A percentile compares a stretch with the other conserved stretches of the same genome.
Evolutionary conservation across 2,329 filamentous ascomycete species (phyloP).

Genomic region (Rutstroemia sp.): DNA sequence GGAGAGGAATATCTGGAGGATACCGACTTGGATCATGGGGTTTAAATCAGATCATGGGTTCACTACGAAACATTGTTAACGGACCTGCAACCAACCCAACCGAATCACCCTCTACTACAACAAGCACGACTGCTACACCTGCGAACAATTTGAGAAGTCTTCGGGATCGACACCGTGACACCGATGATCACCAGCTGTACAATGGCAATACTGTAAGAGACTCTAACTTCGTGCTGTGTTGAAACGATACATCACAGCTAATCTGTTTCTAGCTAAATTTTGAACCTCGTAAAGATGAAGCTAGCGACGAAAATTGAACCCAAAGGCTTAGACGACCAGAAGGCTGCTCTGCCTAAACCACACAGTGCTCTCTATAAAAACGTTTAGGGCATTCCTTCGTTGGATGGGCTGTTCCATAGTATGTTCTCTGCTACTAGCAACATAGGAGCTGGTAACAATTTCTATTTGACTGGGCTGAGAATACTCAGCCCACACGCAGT

Average conservation of each 20-base stretch:
- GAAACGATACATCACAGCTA: neutral
- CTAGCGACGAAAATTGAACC: conserved; percentile 16
- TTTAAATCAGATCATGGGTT: conserved; percentile 34
- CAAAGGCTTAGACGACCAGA: neutral
- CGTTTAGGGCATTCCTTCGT: neutral
- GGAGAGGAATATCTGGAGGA: conserved; percentile 33
- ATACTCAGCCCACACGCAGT: no score
- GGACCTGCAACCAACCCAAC: conserved; percentile 12
- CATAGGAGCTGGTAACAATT: no score
- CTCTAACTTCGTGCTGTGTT: neutral
- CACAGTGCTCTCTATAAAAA: neutral
- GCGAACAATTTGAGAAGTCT: conserved; percentile 42
- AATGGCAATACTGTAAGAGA: conserved; percentile 76
- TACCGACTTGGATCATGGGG: conserved; percentile 34
- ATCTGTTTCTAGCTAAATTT: conserved; percentile 22
- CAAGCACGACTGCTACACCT: conserved; percentile 23
- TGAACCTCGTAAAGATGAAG: conserved; percentile 25
- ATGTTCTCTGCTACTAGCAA: no score
- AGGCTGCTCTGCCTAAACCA: no score
- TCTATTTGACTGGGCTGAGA: no score
- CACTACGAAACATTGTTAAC: conserved; percentile 34
- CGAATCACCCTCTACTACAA: neutral
- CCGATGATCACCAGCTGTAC: conserved; percentile 65
- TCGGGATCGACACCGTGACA: conserved; percentile 44
- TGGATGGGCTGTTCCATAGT: no score